Base-by-base conservation (phyloP, 2,329 filamentous ascomycete genomes). In the Cytospora leucostoma region DNA sequence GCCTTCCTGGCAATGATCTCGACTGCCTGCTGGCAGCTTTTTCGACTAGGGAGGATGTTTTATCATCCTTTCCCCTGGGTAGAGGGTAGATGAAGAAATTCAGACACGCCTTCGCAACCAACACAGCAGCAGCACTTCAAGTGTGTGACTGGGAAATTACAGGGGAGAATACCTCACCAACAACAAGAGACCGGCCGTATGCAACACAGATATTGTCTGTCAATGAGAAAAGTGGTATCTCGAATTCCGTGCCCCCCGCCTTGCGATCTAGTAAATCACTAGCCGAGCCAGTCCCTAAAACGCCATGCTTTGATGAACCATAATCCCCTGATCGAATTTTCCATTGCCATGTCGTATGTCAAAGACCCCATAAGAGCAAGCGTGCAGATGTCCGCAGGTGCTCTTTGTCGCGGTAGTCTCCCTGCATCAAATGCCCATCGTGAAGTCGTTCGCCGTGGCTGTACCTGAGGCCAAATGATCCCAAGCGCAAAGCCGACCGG, bases 1-100 rank as follows among this genome's bases (percentile, higher is more conserved):
- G n/a, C n/a, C 27, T 17, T 47, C 17, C n/a, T 47, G 44, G 44
- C n/a, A 47, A 47, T 47, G 17, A 19, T 21, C 44, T 53, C 33
- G 17, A 49, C 13, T 19, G 17, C 51, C 19, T 12, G 32, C 35
- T 52, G 37, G 19, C 37, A 53, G 52, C 3, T 15, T 17, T 33
- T 55, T 19, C 38, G 59, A 37, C 49, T 27, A 19, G 57, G 59
- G 40, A 55, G 58, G 59, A 55, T 55, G 38, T 49, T 49, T 37
- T 50, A 55, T 33, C 59, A 47, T 59, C 47, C 38, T 34, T 38
- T 55, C 59, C 59, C 51, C 32, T 52, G 53, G 59, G 49, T 61
- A 54, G 59, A 61, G 59, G 59, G 19, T 50, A 61, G 59, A 61
- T 33, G 59, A 61, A 47, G 40, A 44, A 56, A 61, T 61, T 35